Percentiles rank a stretch among this genome's conserved stretches.
These are phyloP conservation scores for Cladosporium sp. DNA, from an alignment of 2,329 filamentous ascomycete species.

Conservation along the genomic window DNA sequence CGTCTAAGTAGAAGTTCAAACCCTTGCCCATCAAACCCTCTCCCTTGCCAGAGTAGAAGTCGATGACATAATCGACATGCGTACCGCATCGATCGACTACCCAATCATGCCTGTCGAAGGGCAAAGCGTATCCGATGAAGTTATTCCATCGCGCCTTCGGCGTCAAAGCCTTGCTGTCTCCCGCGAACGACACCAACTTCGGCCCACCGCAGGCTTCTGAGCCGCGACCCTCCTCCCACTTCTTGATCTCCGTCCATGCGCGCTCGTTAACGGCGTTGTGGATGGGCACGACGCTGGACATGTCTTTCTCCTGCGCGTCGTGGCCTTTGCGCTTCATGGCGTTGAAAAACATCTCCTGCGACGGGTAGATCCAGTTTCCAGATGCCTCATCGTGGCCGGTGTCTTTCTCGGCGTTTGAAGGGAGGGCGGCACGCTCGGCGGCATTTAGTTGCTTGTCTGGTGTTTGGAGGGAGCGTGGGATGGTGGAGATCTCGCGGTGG, in stretches of 20 bases:
- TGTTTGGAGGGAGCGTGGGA: constrained; percentile 47
- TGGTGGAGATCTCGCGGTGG: constrained; percentile 70
- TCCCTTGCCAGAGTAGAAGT: constrained; percentile 78
- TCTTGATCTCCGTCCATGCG: constrained; percentile 85
- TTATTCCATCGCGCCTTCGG: constrained; percentile 79
- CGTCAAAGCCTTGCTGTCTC: constrained; percentile 58
- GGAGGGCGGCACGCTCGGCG: constrained; percentile 30
- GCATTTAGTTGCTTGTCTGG: constrained; percentile 33
- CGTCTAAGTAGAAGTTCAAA: constrained; percentile 59
- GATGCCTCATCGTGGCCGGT: constrained; percentile 61
- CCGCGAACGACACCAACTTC: constrained; percentile 75
- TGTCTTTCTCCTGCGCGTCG: constrained; percentile 64
- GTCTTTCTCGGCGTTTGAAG: constrained; percentile 73
- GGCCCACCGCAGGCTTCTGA: constrained; percentile 68
- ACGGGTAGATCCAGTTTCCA: constrained; percentile 97
- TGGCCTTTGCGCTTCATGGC: constrained; percentile 90
- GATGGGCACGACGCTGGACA: constrained; percentile 88
- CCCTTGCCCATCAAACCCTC: constrained; percentile 36
- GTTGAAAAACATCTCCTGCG: constrained; percentile 95
- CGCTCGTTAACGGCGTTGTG: constrained; percentile 98
- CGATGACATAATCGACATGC: constrained; percentile 89
- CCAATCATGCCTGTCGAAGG: constrained; percentile 97
- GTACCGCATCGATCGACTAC: constrained; percentile 85
- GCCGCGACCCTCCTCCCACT: constrained; percentile 69
- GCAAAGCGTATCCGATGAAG: constrained; percentile 73